Conservation (phyloP, 2,329 filamentous ascomycete genomes). For the Thyridium curvatum region DNA sequence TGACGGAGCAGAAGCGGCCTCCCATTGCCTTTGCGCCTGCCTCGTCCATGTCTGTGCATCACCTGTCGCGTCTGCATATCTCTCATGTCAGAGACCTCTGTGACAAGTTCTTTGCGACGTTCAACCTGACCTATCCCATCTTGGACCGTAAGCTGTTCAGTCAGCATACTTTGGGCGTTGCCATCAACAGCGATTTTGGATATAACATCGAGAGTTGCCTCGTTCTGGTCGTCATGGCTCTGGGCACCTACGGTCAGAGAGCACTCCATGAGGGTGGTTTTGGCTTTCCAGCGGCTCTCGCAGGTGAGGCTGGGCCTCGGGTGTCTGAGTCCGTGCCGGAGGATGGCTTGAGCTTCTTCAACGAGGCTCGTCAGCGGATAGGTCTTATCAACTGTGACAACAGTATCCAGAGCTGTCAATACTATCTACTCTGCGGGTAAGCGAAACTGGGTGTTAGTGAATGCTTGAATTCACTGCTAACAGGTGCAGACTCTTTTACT, state of each 20-base stretch:
- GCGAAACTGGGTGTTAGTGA: no score
- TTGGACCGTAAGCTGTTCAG: constrained; percentile 46
- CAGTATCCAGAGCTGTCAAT: constrained; percentile 43
- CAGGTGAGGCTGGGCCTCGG: not conserved
- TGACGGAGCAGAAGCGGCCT: constrained; percentile 38
- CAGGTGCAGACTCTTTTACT: constrained; percentile 23
- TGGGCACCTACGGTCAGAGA: constrained; percentile 42
- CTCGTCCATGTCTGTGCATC: constrained; percentile 27
- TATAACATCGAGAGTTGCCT: constrained; percentile 45
- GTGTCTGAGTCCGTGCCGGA: not conserved
- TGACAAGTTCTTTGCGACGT: constrained; percentile 47
- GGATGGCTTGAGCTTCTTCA: constrained; percentile 42
- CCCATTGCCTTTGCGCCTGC: constrained; percentile 28
- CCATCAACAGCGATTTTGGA: constrained; percentile 42
- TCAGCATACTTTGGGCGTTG: constrained; percentile 39
- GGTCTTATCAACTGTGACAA: constrained; percentile 45
- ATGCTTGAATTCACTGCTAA: not conserved
- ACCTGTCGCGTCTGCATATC: constrained; percentile 39
- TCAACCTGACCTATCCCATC: constrained; percentile 45
- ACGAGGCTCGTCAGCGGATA: constrained; percentile 43
- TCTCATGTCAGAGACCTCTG: constrained; percentile 43
- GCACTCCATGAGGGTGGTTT: constrained; percentile 43
- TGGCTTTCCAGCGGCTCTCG: constrained; percentile 21
- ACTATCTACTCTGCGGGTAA: constrained; percentile 41
- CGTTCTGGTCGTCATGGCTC: constrained; percentile 41